Percentiles rank a stretch among this genome's conserved stretches.
phyloP scores from a whole-genome alignment of 768 basidiomycete species.

The Boletus sp. region DNA sequence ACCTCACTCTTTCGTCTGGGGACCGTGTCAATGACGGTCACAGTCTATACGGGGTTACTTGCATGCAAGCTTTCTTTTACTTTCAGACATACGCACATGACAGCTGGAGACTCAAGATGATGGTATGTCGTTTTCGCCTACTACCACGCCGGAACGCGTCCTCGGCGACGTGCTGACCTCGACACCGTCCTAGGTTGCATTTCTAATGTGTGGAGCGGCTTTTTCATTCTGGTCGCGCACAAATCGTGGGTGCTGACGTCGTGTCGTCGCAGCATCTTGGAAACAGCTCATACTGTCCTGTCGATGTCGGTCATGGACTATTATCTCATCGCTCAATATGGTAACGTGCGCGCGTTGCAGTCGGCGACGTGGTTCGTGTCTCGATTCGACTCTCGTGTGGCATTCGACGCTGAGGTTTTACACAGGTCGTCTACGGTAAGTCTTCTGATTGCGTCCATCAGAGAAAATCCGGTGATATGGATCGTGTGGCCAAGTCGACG shows the following conservation, averaged over 20 bases:
- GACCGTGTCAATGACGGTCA: too few relatives aligned
- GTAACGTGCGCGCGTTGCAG: neutral
- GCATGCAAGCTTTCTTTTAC: constrained; percentile 28
- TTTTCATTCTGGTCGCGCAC: neutral
- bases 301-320: constrained; percentile 23
- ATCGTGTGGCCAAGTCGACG: constrained; percentile 8
- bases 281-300: constrained; percentile 23
- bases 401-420: neutral
- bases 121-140: constrained; percentile 11
- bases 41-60: constrained; percentile 30
- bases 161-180: neutral
- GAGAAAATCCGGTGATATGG: neutral
- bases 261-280: constrained; percentile 13
- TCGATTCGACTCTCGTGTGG: neutral
- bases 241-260: neutral
- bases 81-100: constrained; percentile 24
- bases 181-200: constrained; percentile 14
- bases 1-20: neutral
- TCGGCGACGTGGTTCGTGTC: constrained; percentile 24
- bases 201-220: constrained; percentile 13
- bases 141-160: neutral
- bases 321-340: constrained; percentile 23
- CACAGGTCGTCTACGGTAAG: constrained; percentile 19
- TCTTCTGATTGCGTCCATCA: neutral
- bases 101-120: constrained; percentile 17